A percentile compares a stretch with the other conserved stretches of the same genome.
Conservation (phyloP, 805 yeast species). For the Monosporozyma solicola region DNA sequence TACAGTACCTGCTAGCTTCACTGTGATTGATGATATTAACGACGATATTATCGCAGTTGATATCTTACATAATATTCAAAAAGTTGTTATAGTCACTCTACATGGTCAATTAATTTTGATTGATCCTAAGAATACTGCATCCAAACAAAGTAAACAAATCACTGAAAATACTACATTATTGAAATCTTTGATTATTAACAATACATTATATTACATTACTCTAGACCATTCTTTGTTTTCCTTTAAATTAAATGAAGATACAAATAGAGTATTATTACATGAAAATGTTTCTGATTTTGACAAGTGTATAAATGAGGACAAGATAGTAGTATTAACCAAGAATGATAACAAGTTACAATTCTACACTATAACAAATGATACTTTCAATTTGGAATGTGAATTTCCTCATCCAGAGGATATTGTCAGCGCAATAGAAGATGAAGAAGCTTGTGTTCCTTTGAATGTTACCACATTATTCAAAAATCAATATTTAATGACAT, state of each 20-base stretch:
- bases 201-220: neutral
- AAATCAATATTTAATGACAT: slow-evolving; percentile 18
- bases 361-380: neutral
- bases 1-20: neutral
- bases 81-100: neutral
- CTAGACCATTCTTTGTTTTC: neutral
- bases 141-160: neutral
- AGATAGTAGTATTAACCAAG: slow-evolving; percentile 3
- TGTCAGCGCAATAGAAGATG: slow-evolving; percentile 18
- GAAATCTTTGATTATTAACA: neutral
- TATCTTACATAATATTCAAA: neutral
- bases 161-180: neutral
- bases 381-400: slow-evolving; percentile 8
- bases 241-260: neutral
- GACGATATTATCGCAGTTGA: neutral
- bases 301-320: slow-evolving; percentile 1
- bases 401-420: slow-evolving; percentile 25
- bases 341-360: neutral
- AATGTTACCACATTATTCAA: slow-evolving; percentile 16
- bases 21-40: neutral
- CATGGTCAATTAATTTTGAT: neutral
- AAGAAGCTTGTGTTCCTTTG: slow-evolving; percentile 27
- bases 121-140: neutral
- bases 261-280: neutral
- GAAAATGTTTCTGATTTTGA: neutral